Base-by-base conservation (phyloP, 768 basidiomycete genomes). In the button mushroom (Agaricus bisporus) region DNA sequence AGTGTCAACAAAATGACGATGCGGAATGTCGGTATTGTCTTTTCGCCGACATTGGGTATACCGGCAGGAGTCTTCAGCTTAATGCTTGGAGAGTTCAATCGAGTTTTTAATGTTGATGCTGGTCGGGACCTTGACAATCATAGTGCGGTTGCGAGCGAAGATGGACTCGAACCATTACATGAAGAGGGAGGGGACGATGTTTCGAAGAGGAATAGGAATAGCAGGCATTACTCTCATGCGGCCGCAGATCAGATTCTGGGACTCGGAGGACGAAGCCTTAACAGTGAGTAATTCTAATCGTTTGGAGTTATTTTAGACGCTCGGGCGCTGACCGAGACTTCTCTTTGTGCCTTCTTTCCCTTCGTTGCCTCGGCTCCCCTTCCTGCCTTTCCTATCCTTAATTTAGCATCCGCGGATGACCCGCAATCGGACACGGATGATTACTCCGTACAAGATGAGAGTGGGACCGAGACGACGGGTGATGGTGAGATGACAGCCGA, bases 1-100 rank as follows among this genome's bases (percentile, higher is more conserved):
- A 62, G 78, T 41, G 72, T 88, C 55, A 97, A 97, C 82, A 98
- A 95, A 76, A 99, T 99, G 97, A 95, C 89, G 39, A 86, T 98
- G 82, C 85, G 95, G 43, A 99, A 99, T 66, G 92, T 99, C 25
- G 95, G 95, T 15, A 98, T 99, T 56, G 95, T 98, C 20, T 98
- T 98, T 72, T 95, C 93, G 59, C 97, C 97, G 2, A 98, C 97
- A 0, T 76, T 99, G 11, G 94, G 93, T 41, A 97, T 99, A 61
- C 95, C 95, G n/a, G 95, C 95, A 3, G 92, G 92, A 6, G 90
- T 98, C 41, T 95, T 98, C 70, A 93, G 91, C 63, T 72, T 97
- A 58, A 91, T 98, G 85, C 80, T 98, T 28, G 86, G 83, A 53
- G 91, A 97, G 66, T 98, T 95, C 71, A 91, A 91, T 60, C 81